Evolutionary conservation across 2,329 filamentous ascomycete genomes (phyloP), one percentile per base, ranked within the genome.

Genomic region (Simplicillium aogashimaense): DNA sequence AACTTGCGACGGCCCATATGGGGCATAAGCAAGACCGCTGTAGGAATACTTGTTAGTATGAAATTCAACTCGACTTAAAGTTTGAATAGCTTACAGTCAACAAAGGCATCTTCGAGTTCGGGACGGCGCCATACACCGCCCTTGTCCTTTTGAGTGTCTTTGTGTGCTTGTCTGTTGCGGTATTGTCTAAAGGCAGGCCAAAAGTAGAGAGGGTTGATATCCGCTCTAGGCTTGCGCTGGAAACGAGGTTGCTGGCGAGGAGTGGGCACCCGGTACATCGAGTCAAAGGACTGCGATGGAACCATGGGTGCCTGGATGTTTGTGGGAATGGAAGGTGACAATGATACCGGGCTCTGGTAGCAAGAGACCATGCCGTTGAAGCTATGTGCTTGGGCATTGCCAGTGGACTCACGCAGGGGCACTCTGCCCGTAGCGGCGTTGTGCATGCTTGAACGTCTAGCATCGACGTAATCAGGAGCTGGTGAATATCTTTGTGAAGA

Each of bases 1-100:
- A 78, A 80, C 61, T 83, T 83, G 51, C 75, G 72, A 38, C 78
- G 69, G 28, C 77, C 77, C 70, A 83, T 80, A 48, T 73, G 70
- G 35, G 79, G 78, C 55, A 83, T 79, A 37, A 80, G 63, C 37
- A 82, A 61, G 11, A 83, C 68, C 40, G 78, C 79, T 83, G 44
- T 13, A 16, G 34, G 18, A 18, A 14, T 20, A 7, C 25, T 30
- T 4, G 35, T n/a, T 9, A n/a, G n/a, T n/a, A n/a, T n/a, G n/a
- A n/a, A n/a, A 35, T 47, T 58, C 13, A 59, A 45, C 11, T 13
- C 4, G 25, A n/a, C 43, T 56, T 39, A 59, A 54, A 43, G 40
- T 16, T 28, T 15, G 20, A 10, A 10, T 15, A 8, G 38, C 70
- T 62, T 59, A 81, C 78, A 76, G 60, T 83, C 78, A 44, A 83